A percentile compares a stretch with the other conserved stretches of the same genome.
These are phyloP conservation scores for Acanthamoeba quina DNA, from an alignment of 208 protist genomes.

Conservation along the genomic window DNA sequence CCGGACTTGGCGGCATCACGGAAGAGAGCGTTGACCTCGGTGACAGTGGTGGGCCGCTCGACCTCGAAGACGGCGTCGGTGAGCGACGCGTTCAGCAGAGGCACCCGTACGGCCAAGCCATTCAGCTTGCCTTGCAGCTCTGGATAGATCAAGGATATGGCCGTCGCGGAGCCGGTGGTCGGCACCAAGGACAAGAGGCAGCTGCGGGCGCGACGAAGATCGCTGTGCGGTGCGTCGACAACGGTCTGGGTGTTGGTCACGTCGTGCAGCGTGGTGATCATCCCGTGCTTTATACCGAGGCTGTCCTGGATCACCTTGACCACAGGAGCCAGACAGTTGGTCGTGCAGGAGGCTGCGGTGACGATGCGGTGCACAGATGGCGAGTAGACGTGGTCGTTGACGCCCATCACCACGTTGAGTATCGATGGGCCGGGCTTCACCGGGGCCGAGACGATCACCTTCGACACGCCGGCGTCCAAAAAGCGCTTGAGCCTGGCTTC, in stretches of 20 bases:
- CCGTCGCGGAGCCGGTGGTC: constrained; percentile 98
- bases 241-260: constrained; percentile 98
- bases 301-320: constrained; percentile 97
- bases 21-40: no score
- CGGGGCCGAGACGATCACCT: no score
- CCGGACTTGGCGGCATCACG: no score
- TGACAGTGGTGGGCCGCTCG: no score
- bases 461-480: no score
- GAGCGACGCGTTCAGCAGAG: no score
- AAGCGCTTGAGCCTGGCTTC: no score
- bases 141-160: constrained; percentile 95
- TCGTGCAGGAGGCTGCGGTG: constrained; percentile 99
- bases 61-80: constrained; percentile 98
- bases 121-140: constrained; percentile 92
- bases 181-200: constrained; percentile 99
- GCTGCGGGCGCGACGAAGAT: constrained; percentile 97
- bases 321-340: constrained; percentile 99
- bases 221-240: constrained; percentile 96
- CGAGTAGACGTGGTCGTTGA: constrained; percentile 97
- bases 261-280: constrained; percentile 99
- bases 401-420: constrained; percentile 99
- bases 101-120: constrained; percentile 99
- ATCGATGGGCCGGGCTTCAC: no score
- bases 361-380: constrained; percentile 92
- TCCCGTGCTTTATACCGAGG: constrained; percentile 96